Conservation (phyloP, 2,329 filamentous ascomycete species). For the Lasiodiplodia sp. region DNA sequence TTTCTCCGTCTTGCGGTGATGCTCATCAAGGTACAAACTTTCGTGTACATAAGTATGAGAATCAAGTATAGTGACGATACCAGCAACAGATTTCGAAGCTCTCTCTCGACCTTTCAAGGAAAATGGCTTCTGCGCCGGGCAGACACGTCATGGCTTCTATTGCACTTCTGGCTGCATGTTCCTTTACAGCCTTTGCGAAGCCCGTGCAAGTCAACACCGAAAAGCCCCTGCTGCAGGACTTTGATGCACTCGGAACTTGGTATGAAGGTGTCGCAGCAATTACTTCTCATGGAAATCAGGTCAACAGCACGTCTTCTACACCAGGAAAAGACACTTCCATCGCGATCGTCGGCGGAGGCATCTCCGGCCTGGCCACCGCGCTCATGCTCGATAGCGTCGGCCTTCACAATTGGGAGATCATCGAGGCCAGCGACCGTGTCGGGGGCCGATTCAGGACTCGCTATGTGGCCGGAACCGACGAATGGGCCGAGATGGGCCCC, state of each 20-base stretch:
- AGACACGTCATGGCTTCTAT: not conserved
- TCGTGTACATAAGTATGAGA: not conserved
- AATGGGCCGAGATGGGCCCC: conserved; percentile 23
- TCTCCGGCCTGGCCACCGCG: conserved; percentile 28
- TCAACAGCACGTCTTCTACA: not conserved
- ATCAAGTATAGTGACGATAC: not conserved
- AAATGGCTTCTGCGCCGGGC: not conserved
- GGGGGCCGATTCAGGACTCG: conserved; percentile 17
- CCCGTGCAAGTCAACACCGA: not conserved
- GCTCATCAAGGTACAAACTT: not conserved
- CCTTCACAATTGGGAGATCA: conserved; percentile 21
- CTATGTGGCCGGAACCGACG: conserved; percentile 10
- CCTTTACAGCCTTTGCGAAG: not conserved
- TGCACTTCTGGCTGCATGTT: not conserved
- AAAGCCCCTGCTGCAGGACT: conserved; percentile 26
- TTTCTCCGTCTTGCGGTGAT: not conserved
- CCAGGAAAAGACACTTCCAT: conserved; percentile 13
- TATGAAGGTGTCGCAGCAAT: conserved; percentile 24
- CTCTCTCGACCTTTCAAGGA: not conserved
- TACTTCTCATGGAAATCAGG: too few species aligned
- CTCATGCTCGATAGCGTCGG: conserved; percentile 28
- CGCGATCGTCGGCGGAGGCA: conserved; percentile 27
- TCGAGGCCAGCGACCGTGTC: conserved; percentile 14
- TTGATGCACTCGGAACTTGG: conserved; percentile 29
- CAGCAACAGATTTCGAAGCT: not conserved